Conservation (phyloP, 805 yeast species). For the Saccharomycopsis sp. region DNA sequence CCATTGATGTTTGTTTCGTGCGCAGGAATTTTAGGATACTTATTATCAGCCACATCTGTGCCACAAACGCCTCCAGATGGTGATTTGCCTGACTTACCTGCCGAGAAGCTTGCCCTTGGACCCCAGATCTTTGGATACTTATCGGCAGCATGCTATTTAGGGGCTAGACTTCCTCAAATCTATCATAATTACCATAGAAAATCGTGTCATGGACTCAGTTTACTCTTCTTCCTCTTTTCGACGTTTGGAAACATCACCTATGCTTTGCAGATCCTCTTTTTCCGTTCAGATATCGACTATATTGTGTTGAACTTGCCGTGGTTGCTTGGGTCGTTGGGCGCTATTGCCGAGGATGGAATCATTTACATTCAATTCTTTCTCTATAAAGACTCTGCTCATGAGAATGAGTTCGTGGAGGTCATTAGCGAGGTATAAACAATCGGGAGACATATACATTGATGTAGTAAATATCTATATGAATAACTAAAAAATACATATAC, state of each 20-base stretch:
- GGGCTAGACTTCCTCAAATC: conserved; percentile 83
- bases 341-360: conserved; percentile 61
- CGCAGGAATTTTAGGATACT: conserved; percentile 58
- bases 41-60: conserved; percentile 36
- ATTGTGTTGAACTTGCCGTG: conserved; percentile 60
- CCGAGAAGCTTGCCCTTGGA: conserved; percentile 35
- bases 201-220: conserved; percentile 80
- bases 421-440: conserved; percentile 6
- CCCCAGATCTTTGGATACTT: conserved; percentile 67
- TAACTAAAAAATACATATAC: too few relatives aligned
- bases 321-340: conserved; percentile 74
- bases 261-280: conserved; percentile 64
- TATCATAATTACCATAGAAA: conserved; percentile 69
- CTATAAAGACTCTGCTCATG: conserved; percentile 36
- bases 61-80: conserved; percentile 25
- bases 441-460: too few relatives aligned
- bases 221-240: conserved; percentile 70
- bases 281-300: conserved; percentile 55
- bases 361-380: conserved; percentile 64
- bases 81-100: conserved; percentile 23
- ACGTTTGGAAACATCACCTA: conserved; percentile 71
- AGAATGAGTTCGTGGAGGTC: conserved; percentile 18
- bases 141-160: conserved; percentile 61
- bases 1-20: conserved; percentile 57
- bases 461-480: too few relatives aligned